Evolutionary conservation across 768 basidiomycete species (phyloP), one percentile per base, ranked within the genome.

Genomic region (Clitopilus hobsonii): DNA sequence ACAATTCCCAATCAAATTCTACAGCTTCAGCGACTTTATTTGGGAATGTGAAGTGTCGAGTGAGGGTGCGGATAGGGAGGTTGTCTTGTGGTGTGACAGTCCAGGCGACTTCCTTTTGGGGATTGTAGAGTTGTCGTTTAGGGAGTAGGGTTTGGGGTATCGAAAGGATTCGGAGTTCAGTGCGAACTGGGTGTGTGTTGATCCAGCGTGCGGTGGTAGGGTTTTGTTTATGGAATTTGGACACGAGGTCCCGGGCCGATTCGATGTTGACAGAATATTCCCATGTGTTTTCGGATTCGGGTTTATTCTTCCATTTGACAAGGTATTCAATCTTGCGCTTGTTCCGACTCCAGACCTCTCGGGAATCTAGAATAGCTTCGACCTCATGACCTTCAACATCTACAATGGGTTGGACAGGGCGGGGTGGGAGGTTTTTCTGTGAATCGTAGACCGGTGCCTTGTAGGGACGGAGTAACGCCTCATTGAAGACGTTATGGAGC

Each of bases 241-340:
- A 36, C 13, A 36, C 10, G 13, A 36, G 2, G 8, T 36, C n/a
- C 13, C 32, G 8, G n/a, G 32, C 47, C 16, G 47, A 10, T 18
- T 23, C 47, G 13, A 48, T 10, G 45, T 54, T 54, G 6, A 28
- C 45, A 26, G 38, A 24, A 18, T 36, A 28, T 36, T 55, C 54
- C 54, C 54, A 55, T 22, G 30, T 29, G 28, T 27, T 32, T 30
- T 54, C 23, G 49, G 28, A 29, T 50, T n/a, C 16, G 16, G 49
- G 32, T 28, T 55, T 47, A 18, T 32, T 45, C 50, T 56, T 32
- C 50, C 41, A 56, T 28, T 56, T 51, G 10, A 56, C 24, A 5
- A 38, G 22, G 28, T 36, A 56, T 27, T 56, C n/a, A 2, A 51
- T 45, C 10, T 45, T 23, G 16, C 22, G 23, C 20, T 56, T 56